phyloP scores from a whole-genome alignment of 78 protist species.

The Chrysochromulina parva region DNA sequence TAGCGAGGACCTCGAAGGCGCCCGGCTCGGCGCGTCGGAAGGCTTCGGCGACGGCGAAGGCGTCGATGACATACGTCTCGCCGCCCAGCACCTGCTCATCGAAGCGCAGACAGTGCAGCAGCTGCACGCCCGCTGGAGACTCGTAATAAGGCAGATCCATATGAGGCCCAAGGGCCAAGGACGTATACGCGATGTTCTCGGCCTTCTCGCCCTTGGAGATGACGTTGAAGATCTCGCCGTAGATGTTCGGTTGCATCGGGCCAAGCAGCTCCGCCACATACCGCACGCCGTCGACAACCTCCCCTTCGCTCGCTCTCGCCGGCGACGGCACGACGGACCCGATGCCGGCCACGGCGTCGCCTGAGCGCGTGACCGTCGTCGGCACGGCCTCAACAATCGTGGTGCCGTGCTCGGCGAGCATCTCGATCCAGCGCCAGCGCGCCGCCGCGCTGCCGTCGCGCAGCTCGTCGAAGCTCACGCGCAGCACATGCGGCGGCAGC shows the following conservation, averaged over 20 bases:
- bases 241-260: neutral
- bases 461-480: neutral
- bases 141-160: slow-evolving; percentile 61
- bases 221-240: slow-evolving; percentile 27
- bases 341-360: no score
- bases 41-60: slow-evolving; percentile 17
- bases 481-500: neutral
- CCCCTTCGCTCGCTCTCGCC: no score
- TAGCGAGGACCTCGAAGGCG: slow-evolving; percentile 18
- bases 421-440: neutral
- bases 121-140: slow-evolving; percentile 62
- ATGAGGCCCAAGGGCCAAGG: slow-evolving; percentile 15
- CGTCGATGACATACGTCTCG: slow-evolving; percentile 48
- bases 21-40: neutral
- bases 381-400: neutral
- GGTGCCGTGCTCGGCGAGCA: neutral
- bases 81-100: slow-evolving; percentile 40
- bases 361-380: neutral
- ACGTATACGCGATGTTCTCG: slow-evolving; percentile 40
- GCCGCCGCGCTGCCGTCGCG: neutral
- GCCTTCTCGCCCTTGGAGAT: neutral
- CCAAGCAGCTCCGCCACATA: neutral
- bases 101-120: slow-evolving; percentile 50
- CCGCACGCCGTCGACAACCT: neutral
- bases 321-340: no score